Base-by-base conservation (phyloP, 805 yeast species). In the Wickerhamiella domercqiae region DNA sequence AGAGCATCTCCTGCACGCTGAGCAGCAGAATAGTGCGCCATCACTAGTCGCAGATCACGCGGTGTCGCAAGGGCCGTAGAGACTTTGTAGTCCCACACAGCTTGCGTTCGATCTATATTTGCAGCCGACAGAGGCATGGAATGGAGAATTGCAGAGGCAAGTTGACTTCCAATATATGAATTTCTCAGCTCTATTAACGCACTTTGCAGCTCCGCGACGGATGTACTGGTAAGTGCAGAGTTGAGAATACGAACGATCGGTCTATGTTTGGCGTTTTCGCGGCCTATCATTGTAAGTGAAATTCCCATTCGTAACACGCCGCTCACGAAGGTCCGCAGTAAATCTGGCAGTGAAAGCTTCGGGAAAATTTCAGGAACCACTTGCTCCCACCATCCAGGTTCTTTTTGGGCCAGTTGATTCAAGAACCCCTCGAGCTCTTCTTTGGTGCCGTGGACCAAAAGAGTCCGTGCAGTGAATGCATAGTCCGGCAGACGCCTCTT, bases 71-170 rank as follows among this genome's bases (percentile, higher is more conserved):
- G 5, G 7, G 32, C 14, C 4, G 14, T 9, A 5, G 39, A 39
- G 1, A 34, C 22, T 41, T 64, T 63, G 37, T 49, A 49, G 9
- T 46, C 32, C 66, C 66, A 64, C 4, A 62, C 18, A 17, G 33
- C 11, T n/a, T 17, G n/a, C 16, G 19, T 16, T 9, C 11, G 9
- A 24, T 24, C 14, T 5, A 25, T 14, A 13, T 25, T 32, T 14
- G 20, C 24, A 4, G 25, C 21, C 3, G 37, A 18, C 13, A 24
- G 26, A 9, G 26, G 11, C 26, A 24, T 24, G 2, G 35, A 37
- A 3, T 32, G 19, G 15, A 41, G 21, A 7, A 41, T 36, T 5
- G 39, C 41, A 5, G 47, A 32, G 3, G 43, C 42, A n/a, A n/a
- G n/a, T n/a, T n/a, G n/a, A n/a, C n/a, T n/a, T n/a, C n/a, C n/a